phyloP scores from a whole-genome alignment of 345 rosid genomes.

The Luvunga scandens region DNA sequence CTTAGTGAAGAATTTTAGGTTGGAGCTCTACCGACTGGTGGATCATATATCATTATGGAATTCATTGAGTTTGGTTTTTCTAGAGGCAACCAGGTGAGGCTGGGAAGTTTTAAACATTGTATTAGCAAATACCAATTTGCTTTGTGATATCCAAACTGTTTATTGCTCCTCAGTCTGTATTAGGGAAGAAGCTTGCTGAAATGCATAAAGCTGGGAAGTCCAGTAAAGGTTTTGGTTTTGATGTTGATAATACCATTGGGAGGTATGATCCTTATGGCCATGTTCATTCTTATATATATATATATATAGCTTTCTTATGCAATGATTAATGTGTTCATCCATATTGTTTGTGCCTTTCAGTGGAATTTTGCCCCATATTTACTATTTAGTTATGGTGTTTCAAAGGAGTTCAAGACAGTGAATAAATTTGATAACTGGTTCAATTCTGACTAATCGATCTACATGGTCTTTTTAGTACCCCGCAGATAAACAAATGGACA shows the following conservation, averaged over 20 bases:
- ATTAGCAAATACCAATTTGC: slow-evolving; percentile 4
- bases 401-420: not conserved
- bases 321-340: not conserved
- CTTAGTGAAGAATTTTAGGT: slow-evolving; percentile 35
- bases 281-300: not conserved
- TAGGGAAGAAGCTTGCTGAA: slow-evolving; percentile 90
- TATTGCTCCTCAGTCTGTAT: slow-evolving; percentile 48
- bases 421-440: not conserved
- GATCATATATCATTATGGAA: slow-evolving; percentile 92
- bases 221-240: slow-evolving; percentile 80
- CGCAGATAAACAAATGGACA: slow-evolving; percentile 87
- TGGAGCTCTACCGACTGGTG: slow-evolving; percentile 72
- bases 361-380: not conserved
- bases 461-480: slow-evolving; percentile 53
- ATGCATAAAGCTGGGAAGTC: slow-evolving; percentile 93
- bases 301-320: not conserved
- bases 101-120: slow-evolving; percentile 5
- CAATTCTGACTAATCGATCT: slow-evolving; percentile 10
- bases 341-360: not conserved
- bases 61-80: slow-evolving; percentile 77
- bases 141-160: slow-evolving; percentile 15
- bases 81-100: slow-evolving; percentile 75
- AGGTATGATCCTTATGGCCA: slow-evolving; percentile 41
- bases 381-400: not conserved
- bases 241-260: slow-evolving; percentile 89